These are phyloP conservation scores for Pseudogymnoascus sp. DNA, from an alignment of 2,329 filamentous ascomycete genomes.

Conservation along the genomic window DNA sequence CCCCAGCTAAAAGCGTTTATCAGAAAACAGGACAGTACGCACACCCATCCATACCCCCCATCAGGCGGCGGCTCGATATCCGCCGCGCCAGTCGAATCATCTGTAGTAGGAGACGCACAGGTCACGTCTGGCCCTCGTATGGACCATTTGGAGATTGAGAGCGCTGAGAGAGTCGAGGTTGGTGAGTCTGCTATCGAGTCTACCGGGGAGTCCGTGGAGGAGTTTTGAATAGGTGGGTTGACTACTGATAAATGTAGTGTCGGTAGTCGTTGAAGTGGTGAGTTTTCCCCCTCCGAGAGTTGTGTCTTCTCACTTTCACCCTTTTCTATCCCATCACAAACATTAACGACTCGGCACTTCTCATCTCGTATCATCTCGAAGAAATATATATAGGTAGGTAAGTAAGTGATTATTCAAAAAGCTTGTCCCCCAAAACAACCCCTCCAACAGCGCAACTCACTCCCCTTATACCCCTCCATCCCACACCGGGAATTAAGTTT, in stretches of 20 bases:
- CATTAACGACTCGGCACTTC: background rate
- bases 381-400: background rate
- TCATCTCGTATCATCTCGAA: background rate
- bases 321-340: too few species aligned
- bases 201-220: too few species aligned
- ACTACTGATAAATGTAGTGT: too few species aligned
- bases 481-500: background rate
- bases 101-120: background rate
- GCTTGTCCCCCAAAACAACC: background rate
- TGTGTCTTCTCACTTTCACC: too few species aligned
- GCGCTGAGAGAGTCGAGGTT: background rate
- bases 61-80: conserved; percentile 34
- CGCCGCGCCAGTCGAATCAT: conserved; percentile 12
- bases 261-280: too few species aligned
- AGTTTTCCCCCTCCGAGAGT: too few species aligned
- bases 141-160: background rate
- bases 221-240: too few species aligned
- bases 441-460: background rate
- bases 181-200: background rate
- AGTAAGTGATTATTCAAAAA: background rate
- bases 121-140: background rate
- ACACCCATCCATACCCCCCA: conserved; percentile 41
- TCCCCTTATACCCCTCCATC: background rate
- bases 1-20: conserved; percentile 29
- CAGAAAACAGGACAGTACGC: conserved; percentile 18